A percentile compares a stretch with the other conserved stretches of the same genome.
phyloP scores from a whole-genome alignment of 768 basidiomycete genomes.

The Tulasnella sp. region DNA sequence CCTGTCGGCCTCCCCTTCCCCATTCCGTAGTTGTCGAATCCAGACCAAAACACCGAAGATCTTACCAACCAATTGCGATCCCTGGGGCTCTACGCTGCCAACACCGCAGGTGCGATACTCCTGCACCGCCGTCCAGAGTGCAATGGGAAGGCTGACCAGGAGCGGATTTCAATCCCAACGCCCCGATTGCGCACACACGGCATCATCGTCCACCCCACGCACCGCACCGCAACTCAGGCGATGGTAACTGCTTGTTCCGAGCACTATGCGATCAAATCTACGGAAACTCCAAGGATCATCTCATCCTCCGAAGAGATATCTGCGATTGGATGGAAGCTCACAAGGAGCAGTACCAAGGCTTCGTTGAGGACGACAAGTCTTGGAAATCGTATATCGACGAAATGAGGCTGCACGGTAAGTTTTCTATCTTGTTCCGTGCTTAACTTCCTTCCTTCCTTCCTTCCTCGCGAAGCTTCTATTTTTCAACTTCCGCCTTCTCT shows the following conservation, averaged over 20 bases:
- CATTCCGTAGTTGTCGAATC: constrained; percentile 31
- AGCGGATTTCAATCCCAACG: background rate
- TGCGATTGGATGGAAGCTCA: constrained; percentile 72
- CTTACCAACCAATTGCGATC: constrained; percentile 64
- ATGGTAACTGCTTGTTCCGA: constrained; percentile 91
- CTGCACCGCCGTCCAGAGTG: background rate
- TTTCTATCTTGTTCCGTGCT: constrained; percentile 4
- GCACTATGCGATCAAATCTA: constrained; percentile 81
- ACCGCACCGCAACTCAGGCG: constrained; percentile 13
- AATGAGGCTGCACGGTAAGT: constrained; percentile 68
- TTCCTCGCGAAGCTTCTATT: background rate
- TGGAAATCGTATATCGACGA: constrained; percentile 57
- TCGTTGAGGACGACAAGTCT: constrained; percentile 78
- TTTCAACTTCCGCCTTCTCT: background rate
- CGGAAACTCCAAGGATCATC: constrained; percentile 60
- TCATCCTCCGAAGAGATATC: constrained; percentile 56
- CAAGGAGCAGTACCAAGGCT: constrained; percentile 65
- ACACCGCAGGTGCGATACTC: constrained; percentile 48
- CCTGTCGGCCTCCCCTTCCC: background rate
- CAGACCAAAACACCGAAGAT: constrained; percentile 49
- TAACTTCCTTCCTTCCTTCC: background rate
- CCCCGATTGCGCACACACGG: background rate
- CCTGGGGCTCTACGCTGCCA: constrained; percentile 76
- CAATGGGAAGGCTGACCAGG: background rate
- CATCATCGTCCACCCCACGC: background rate